Conservation (phyloP, 177 flowering plant genomes). For the Vitis hybrid region DNA sequence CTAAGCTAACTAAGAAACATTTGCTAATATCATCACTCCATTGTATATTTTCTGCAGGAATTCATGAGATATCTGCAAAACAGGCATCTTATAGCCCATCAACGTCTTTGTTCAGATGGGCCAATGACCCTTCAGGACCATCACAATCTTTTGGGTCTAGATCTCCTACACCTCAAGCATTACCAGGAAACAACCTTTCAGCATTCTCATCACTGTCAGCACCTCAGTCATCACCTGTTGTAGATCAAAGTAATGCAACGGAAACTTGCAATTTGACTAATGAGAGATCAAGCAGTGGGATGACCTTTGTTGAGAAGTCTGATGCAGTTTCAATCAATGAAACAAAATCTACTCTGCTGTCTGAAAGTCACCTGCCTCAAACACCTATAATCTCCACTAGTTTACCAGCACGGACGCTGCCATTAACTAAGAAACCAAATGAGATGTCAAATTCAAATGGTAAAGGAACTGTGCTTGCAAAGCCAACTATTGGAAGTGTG, state of each 20-base stretch:
- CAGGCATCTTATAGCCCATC: conserved; percentile 26
- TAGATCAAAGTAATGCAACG: conserved; percentile 14
- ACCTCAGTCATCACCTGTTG: conserved; percentile 17
- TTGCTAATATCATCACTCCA: conserved; percentile 5
- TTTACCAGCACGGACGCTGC: conserved; percentile 17
- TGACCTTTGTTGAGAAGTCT: conserved; percentile 16
- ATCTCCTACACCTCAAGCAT: conserved; percentile 22
- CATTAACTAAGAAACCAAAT: conserved; percentile 18
- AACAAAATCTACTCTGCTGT: conserved; percentile 14
- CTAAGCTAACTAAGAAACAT: neutral
- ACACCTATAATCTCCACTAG: conserved; percentile 12
- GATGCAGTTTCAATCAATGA: conserved; percentile 16
- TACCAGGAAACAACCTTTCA: conserved; percentile 8
- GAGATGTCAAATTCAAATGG: conserved; percentile 19
- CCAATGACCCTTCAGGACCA: conserved; percentile 22
- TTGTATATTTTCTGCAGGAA: conserved; percentile 24
- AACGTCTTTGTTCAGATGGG: conserved; percentile 33
- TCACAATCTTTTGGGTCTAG: conserved; percentile 21
- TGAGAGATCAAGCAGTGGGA: conserved; percentile 23
- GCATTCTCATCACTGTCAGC: conserved; percentile 16
- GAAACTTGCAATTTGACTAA: conserved; percentile 14
- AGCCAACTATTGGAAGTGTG: conserved; percentile 20
- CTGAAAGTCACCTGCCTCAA: conserved; percentile 16
- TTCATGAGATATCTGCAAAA: conserved; percentile 21
- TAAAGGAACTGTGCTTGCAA: conserved; percentile 18